phyloP scores from a whole-genome alignment of 2,329 filamentous ascomycete species.

The Cadophora luteo-olivacea region DNA sequence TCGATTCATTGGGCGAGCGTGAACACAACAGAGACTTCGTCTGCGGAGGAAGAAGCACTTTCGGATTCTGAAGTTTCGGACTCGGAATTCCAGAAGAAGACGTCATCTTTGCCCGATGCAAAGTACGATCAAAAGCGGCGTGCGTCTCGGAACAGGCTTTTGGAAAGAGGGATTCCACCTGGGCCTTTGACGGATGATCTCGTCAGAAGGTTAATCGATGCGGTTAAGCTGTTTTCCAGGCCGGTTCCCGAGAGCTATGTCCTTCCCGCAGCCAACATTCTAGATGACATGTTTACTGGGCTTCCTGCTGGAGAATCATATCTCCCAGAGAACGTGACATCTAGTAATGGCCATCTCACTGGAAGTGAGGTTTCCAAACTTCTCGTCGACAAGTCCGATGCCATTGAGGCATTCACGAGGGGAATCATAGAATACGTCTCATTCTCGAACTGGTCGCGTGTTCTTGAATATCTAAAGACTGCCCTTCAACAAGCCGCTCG shows the following conservation, averaged over 20 bases:
- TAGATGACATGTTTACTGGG: slow-evolving; percentile 54
- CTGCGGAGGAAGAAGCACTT: slow-evolving; percentile 32
- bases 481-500: slow-evolving; percentile 42
- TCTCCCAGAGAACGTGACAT: slow-evolving; percentile 40
- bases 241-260: slow-evolving; percentile 64
- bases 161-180: slow-evolving; percentile 36
- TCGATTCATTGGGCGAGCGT: slow-evolving; percentile 63
- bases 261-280: slow-evolving; percentile 61
- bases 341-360: slow-evolving; percentile 40
- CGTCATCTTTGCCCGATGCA: slow-evolving; percentile 7
- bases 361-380: slow-evolving; percentile 40
- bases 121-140: slow-evolving; percentile 34
- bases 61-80: slow-evolving; percentile 37
- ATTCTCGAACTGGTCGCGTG: slow-evolving; percentile 66
- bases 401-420: slow-evolving; percentile 62
- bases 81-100: slow-evolving; percentile 30
- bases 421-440: slow-evolving; percentile 68
- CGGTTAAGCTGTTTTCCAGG: slow-evolving; percentile 61
- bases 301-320: slow-evolving; percentile 39
- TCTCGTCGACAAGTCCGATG: slow-evolving; percentile 44
- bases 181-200: slow-evolving; percentile 55
- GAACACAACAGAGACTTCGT: slow-evolving; percentile 38
- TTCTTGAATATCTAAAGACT: slow-evolving; percentile 64
- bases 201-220: slow-evolving; percentile 61
- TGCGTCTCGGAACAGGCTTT: slow-evolving; percentile 38